Base-by-base conservation (phyloP, 2,329 filamentous ascomycete genomes). In the Fusarium abutilonis region DNA sequence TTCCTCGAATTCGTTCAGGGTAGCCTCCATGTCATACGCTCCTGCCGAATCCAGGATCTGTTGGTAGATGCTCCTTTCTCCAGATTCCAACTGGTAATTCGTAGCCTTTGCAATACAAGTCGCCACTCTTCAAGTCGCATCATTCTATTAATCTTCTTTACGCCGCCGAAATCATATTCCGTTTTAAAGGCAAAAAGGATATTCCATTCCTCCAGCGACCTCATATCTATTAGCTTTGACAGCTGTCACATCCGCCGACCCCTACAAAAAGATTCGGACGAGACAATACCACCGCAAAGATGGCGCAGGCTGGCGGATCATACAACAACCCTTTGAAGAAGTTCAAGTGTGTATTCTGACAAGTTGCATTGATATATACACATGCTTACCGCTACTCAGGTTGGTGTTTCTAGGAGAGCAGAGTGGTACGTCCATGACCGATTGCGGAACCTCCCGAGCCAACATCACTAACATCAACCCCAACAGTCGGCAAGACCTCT, bases 311-410 rank as follows among this genome's bases (percentile, higher is more conserved):
- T 63, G 89, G 88, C 74, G 91, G 90, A 78, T 92, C 91, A 67
- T 99, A 98, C 85, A 97, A 96, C 78, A 98, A 98, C 84, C 95
- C 95, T 73, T 84, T 99, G 81, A 99, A 99, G 91, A 99, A 99
- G 81, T 99, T 98, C 90, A 99, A 99, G 93, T 97, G 83, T 60
- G 74, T 71, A 23, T 51, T 32, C 51, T 35, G 17, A 34, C 13
- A n/a, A 17, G 4, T 23, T 28, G 13, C 7, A 11, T 38, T 45
- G 19, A n/a, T 41, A 44, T 50, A 13, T 31, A 41, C 15, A 13
- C 38, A 42, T 53, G 69, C 69, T 76, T 68, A 76, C 51, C 17
- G 32, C 26, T 17, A 32, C 28, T 40, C 71, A 97, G 93, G 82
- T 82, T 99, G 79, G 95, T 99, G 70, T 99, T 99, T 79, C 82